phyloP scores from a whole-genome alignment of 345 rosid genomes.

The Corchorus capsularis region DNA sequence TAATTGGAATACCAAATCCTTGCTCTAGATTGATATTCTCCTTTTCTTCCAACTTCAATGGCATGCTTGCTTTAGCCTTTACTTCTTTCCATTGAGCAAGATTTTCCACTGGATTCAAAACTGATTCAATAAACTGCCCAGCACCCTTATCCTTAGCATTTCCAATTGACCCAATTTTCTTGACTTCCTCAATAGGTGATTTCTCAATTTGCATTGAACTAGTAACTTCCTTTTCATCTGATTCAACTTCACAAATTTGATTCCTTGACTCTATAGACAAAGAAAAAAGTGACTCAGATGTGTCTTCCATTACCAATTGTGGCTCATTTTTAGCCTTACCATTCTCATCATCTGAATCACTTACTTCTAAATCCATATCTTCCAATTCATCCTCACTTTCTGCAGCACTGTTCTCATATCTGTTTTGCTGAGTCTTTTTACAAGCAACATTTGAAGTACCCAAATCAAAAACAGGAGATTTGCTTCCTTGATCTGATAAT shows the following conservation, averaged over 20 bases:
- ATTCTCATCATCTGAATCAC: constrained; percentile 7
- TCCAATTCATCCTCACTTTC: constrained; percentile 30
- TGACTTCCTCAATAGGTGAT: constrained; percentile 21
- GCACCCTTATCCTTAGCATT: constrained; percentile 34
- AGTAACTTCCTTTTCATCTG: constrained; percentile 44
- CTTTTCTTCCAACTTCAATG: constrained; percentile 42
- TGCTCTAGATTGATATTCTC: constrained; percentile 40
- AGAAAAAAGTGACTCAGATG: constrained; percentile 69
- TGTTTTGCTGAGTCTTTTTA: constrained; percentile 26
- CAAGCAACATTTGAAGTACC: constrained; percentile 10
- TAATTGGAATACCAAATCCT: neutral
- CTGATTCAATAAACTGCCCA: constrained; percentile 34
- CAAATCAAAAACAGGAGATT: constrained; percentile 21
- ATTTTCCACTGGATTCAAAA: constrained; percentile 58
- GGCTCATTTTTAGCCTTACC: constrained; percentile 11
- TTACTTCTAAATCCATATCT: constrained; percentile 22
- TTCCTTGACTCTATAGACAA: constrained; percentile 59
- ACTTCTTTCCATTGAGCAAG: constrained; percentile 44
- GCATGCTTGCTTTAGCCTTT: constrained; percentile 33
- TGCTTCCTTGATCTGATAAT: constrained; percentile 23
- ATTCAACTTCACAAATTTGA: constrained; percentile 27
- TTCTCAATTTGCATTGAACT: constrained; percentile 31
- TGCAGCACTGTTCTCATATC: constrained; percentile 32
- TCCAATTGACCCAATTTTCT: constrained; percentile 21
- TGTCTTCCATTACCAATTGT: constrained; percentile 40